Evolutionary conservation across 257 asterid genomes (phyloP).

Genomic region (Fraxinus cuspidata): DNA sequence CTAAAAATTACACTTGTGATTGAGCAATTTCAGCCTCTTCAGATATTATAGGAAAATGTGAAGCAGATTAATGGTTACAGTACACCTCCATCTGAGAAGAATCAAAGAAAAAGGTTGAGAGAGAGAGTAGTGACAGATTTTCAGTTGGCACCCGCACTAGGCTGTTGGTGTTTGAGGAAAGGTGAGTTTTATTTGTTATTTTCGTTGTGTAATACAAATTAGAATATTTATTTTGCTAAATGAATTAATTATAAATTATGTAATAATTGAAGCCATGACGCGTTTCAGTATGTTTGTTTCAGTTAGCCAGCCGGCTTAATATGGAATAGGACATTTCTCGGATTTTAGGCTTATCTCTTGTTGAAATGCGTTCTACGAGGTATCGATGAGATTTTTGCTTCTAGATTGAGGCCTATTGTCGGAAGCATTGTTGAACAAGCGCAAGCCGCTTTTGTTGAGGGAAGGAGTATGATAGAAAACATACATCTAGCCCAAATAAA

Average conservation of each 20-base stretch:
- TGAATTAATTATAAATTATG: not conserved
- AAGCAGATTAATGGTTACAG: conserved; percentile 18
- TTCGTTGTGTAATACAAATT: not conserved
- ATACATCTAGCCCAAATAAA: too few relatives aligned
- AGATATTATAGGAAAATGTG: conserved; percentile 5
- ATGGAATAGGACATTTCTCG: too few relatives aligned
- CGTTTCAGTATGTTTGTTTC: not conserved
- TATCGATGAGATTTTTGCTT: too few relatives aligned
- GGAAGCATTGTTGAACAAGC: too few relatives aligned
- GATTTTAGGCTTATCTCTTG: too few relatives aligned
- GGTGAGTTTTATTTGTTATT: not conserved
- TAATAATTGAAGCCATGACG: not conserved
- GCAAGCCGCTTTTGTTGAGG: too few relatives aligned
- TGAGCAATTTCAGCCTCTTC: not conserved
- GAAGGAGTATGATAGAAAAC: too few relatives aligned
- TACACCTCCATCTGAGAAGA: not conserved
- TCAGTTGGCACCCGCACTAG: not conserved
- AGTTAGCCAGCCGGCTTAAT: not conserved
- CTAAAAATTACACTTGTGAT: not conserved
- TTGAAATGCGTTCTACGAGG: too few relatives aligned
- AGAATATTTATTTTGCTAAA: too few relatives aligned
- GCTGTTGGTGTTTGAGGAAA: not conserved
- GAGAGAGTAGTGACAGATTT: not conserved
- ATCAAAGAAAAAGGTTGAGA: not conserved
- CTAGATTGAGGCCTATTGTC: too few relatives aligned